These are phyloP conservation scores for Ophiostoma fasciatum DNA, from an alignment of 2,329 filamentous ascomycete genomes.

Conservation along the genomic window DNA sequence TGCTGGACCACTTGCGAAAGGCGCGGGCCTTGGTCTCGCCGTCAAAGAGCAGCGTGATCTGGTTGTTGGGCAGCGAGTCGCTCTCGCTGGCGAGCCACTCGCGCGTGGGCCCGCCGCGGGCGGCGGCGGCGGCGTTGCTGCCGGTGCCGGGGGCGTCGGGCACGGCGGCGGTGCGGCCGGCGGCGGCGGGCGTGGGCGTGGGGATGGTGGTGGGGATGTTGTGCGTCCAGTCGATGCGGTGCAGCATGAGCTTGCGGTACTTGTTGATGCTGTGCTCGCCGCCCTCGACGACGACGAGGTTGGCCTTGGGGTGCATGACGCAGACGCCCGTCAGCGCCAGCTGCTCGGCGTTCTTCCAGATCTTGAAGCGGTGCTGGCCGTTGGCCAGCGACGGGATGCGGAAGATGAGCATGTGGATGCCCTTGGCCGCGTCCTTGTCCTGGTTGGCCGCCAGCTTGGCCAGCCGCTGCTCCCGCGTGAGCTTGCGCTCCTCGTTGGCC, in stretches of 20 bases:
- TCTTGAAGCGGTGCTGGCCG: conserved; percentile 85
- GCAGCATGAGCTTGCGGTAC: conserved; percentile 86
- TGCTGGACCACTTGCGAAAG: conserved; percentile 79
- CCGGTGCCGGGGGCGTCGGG: conserved; percentile 36
- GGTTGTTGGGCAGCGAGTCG: conserved; percentile 69
- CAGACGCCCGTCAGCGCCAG: conserved; percentile 77
- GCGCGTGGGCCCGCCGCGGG: conserved; percentile 46
- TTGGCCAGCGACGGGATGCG: conserved; percentile 81
- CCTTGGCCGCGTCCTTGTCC: conserved; percentile 74
- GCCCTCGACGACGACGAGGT: conserved; percentile 81
- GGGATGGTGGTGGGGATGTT: conserved; percentile 47
- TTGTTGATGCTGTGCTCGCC: conserved; percentile 68
- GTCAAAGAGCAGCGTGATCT: conserved; percentile 76
- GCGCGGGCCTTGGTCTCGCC: conserved; percentile 67
- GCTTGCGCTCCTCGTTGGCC: conserved; percentile 68
- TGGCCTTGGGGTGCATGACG: conserved; percentile 79
- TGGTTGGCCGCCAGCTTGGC: conserved; percentile 76
- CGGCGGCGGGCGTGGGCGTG: conserved; percentile 1
- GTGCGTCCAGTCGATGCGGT: conserved; percentile 90
- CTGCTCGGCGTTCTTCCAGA: conserved; percentile 85
- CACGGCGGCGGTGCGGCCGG: background rate
- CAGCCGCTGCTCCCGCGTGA: conserved; percentile 74
- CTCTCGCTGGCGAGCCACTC: conserved; percentile 71
- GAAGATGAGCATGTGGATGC: conserved; percentile 77
- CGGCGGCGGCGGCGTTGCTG: conserved; percentile 41